A percentile compares a stretch with the other conserved stretches of the same genome.
Conservation (phyloP, 768 basidiomycete genomes). For the Boletus vinaceobasis region DNA sequence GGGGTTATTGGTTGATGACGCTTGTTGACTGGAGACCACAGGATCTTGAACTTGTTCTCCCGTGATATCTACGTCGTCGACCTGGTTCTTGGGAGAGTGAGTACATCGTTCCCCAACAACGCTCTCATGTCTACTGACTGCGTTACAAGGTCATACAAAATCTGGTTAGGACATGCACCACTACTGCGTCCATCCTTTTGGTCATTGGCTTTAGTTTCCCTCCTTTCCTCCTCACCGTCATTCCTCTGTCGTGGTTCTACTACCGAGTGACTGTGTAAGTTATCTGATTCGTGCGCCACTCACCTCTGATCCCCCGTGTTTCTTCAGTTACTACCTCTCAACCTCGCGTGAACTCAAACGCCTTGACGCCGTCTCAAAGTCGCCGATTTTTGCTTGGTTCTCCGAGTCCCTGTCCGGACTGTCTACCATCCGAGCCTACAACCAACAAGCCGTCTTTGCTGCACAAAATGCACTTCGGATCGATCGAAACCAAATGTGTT, state of each 20-base stretch:
- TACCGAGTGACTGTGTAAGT: conserved; percentile 72
- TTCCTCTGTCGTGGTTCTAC: conserved; percentile 81
- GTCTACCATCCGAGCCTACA: conserved; percentile 80
- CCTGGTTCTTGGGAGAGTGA: conserved; percentile 67
- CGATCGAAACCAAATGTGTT: conserved; percentile 84
- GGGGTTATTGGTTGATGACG: not conserved
- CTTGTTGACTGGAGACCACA: conserved; percentile 20
- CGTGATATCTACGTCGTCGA: conserved; percentile 87
- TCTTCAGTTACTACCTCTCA: conserved; percentile 74
- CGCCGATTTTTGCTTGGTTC: conserved; percentile 90
- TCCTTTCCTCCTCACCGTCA: conserved; percentile 68
- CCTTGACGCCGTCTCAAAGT: conserved; percentile 82
- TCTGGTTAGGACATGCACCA: conserved; percentile 61
- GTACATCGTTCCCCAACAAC: not conserved
- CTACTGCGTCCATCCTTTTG: conserved; percentile 55
- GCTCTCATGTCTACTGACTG: not conserved
- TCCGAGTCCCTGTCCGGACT: conserved; percentile 73
- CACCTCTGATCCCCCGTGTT: not conserved
- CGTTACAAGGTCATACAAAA: conserved; percentile 53
- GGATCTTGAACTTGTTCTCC: conserved; percentile 88
- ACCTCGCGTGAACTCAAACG: conserved; percentile 88
- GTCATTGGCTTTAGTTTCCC: conserved; percentile 86
- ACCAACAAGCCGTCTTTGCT: conserved; percentile 65
- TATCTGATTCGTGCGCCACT: not conserved
- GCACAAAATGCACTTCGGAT: conserved; percentile 68